Evolutionary conservation across 2,329 filamentous ascomycete species (phyloP), one percentile per base, ranked within the genome.

Genomic region (Xylaria sp.): DNA sequence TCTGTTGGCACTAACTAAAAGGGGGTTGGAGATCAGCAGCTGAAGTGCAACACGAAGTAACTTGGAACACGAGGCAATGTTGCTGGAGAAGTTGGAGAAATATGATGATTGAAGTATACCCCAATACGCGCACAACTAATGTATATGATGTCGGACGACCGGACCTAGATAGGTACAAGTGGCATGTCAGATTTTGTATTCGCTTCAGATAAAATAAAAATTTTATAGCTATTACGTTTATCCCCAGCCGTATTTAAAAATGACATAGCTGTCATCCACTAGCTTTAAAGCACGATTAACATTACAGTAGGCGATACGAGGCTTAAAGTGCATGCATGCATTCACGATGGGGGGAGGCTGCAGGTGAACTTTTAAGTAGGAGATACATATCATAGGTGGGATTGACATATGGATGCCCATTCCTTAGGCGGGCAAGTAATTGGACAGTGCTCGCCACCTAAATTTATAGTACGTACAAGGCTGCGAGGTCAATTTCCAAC

Each of bases 131-230:
- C 74, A 23, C 23, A 71, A 70, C 66, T 77, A 77, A 77, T 78
- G 76, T 79, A 78, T 74, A 78, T 77, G 74, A 77, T 40, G 73
- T 75, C 74, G 75, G 76, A 77, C 71, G 76, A 77, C 77, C 77
- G 73, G 76, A 71, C 73, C 73, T 71, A 73, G 63, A 77, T 76
- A 74, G 46, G 65, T 71, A 23, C 7, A 54, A 15, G n/a, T 40
- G 54, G 38, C 42, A 38, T 59, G 44, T 68, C 44, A 65, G 20
- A 59, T 48, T 57, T 58, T 67, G 46, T 53, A 31, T 53, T 53
- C 26, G 26, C 15, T 53, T 31, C 15, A 15, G 23, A 49, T 15
- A 31, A 53, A 53, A 28, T 5, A 33, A 53, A 28, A 10, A 53
- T 53, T 10, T n/a, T 53, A 53, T 23, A 49, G 49, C 26, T 53